phyloP scores from a whole-genome alignment of 495 filamentous ascomycete species.

The Trichoderma virens region DNA sequence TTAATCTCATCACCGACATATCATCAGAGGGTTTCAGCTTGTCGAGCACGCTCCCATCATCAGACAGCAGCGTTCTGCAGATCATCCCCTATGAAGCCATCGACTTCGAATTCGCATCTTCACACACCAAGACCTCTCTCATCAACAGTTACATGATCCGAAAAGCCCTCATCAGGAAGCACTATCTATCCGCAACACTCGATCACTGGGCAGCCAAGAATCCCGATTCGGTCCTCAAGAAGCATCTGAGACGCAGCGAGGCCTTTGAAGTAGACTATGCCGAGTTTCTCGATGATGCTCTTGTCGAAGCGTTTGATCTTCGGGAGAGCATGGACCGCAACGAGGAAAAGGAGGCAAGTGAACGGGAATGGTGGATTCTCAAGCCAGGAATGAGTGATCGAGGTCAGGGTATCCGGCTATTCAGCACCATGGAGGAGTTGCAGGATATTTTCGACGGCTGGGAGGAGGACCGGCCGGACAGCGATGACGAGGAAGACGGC shows the following conservation, averaged over 20 bases:
- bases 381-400: conserved; percentile 97
- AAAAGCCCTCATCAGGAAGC: conserved; percentile 95
- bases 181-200: conserved; percentile 77
- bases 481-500: conserved; percentile 38
- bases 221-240: conserved; percentile 57
- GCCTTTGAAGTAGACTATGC: conserved; percentile 93
- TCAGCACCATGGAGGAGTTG: conserved; percentile 72
- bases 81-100: conserved; percentile 80
- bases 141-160: conserved; percentile 86
- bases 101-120: conserved; percentile 66
- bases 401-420: conserved; percentile 85
- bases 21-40: conserved; percentile 22
- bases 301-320: conserved; percentile 82
- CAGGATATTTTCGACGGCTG: conserved; percentile 81
- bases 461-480: conserved; percentile 54
- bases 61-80: conserved; percentile 56
- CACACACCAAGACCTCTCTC: conserved; percentile 50
- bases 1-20: conserved; percentile 17
- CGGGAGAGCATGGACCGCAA: conserved; percentile 67
- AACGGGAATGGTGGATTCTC: conserved; percentile 92
- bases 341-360: conserved; percentile 25
- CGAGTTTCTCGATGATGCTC: conserved; percentile 89
- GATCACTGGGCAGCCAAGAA: conserved; percentile 75
- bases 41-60: conserved; percentile 21
- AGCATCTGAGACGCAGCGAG: conserved; percentile 64